Evolutionary conservation across 2,329 filamentous ascomycete species (phyloP), one percentile per base, ranked within the genome.

Genomic region (Alternaria solani): DNA sequence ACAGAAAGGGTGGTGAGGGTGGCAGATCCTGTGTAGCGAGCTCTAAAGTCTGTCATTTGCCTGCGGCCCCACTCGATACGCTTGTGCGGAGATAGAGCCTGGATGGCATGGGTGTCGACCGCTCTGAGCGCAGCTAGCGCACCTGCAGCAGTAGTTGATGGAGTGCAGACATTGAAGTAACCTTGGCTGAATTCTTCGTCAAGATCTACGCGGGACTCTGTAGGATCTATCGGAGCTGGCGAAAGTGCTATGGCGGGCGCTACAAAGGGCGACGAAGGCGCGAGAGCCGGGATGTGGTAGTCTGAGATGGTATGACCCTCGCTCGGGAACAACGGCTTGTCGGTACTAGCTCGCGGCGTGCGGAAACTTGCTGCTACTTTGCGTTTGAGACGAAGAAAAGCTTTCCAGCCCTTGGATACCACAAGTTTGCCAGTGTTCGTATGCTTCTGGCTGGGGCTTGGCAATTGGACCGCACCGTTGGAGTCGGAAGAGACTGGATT

Each of bases 41-140:
- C 30, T 47, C 66, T 69, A 44, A 66, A 68, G 8, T 55, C 58
- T 16, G 68, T 64, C n/a, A 71, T 34, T 39, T 67, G 61, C 20
- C 57, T 54, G 14, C 71, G 69, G 25, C 66, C 49, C 66, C 67
- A 71, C 8, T 28, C 32, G 32, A 55, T 32, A 1, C 63, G 62
- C 43, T 72, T 26, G 7, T 69, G 43, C 5, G 54, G 25, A 38
- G 44, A 59, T 60, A 72, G 65, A 14, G 26, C 26, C 30, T 51
- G 56, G 5, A 72, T 51, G 11, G 14, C 42, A 16, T 67, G 57
- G 38, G 41, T 49, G 36, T 66, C 57, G 25, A 68, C 20, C 14
- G 26, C 47, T 30, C 54, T 55, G 7, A 65, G 38, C 12, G 54
- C 47, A 28, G 55, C 57, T 16, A 63, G 47, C 26, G 63, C 62